Conservation (phyloP, 352 stramenopile species). For the Phytophthora pistaciae region DNA sequence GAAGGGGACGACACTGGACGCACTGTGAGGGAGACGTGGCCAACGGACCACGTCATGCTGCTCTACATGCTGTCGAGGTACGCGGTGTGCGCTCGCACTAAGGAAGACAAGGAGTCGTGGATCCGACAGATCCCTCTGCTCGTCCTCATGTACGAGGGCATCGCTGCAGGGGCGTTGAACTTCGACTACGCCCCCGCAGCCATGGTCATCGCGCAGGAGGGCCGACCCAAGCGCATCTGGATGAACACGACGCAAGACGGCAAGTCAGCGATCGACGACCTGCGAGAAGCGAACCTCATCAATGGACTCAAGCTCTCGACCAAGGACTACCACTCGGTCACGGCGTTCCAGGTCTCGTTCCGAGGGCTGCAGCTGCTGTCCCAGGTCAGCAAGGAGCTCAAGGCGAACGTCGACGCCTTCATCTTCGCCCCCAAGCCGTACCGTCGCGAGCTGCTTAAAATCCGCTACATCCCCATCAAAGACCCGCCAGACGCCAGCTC, state of each 20-base stretch:
- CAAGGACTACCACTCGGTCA: conserved; percentile 72
- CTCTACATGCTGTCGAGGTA: conserved; percentile 63
- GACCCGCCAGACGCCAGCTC: conserved; percentile 33
- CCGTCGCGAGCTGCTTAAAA: conserved; percentile 60
- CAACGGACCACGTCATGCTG: conserved; percentile 61
- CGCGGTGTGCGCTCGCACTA: conserved; percentile 59
- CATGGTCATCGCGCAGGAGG: conserved; percentile 64
- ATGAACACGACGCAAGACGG: conserved; percentile 76
- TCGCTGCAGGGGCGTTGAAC: conserved; percentile 59
- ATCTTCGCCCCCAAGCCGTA: conserved; percentile 71
- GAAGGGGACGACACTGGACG: conserved; percentile 52
- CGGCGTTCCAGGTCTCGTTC: conserved; percentile 66
- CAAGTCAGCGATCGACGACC: conserved; percentile 71
- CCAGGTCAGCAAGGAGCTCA: conserved; percentile 57
- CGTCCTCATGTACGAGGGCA: conserved; percentile 67
- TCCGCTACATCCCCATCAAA: conserved; percentile 69
- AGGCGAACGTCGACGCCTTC: conserved; percentile 59
- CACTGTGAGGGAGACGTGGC: conserved; percentile 63
- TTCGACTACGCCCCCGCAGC: conserved; percentile 75
- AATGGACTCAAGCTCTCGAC: conserved; percentile 74
- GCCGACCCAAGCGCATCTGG: conserved; percentile 62
- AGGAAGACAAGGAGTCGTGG: conserved; percentile 93
- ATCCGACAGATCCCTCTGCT: conserved; percentile 94
- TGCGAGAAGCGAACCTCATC: conserved; percentile 67
- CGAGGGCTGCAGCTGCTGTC: conserved; percentile 53